Base-by-base conservation (phyloP, 495 filamentous ascomycete species). In the Aspergillus hancockii region DNA sequence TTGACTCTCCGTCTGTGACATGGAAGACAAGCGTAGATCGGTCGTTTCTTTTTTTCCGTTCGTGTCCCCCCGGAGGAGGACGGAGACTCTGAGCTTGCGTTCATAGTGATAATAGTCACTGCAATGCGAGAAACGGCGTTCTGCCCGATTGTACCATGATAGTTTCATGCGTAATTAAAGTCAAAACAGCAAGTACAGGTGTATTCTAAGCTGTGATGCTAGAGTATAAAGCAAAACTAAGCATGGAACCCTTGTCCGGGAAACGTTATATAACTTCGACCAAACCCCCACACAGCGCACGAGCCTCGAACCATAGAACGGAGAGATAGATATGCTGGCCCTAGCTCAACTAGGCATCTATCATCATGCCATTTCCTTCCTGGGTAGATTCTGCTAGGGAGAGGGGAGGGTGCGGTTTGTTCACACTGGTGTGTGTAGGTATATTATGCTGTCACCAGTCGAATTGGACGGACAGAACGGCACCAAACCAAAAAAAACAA, bases 1-100 rank as follows among this genome's bases (percentile, higher is more conserved):
- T 47, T 47, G 43, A 47, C 43, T 47, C 43, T 47, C 8, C 43
- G 43, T n/a, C 23, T 47, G 16, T 47, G 43, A 47, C 43, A 47
- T 16, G 43, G 43, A 22, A 47, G 43, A 47, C 43, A 47, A 12
- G 43, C 43, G 10, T 47, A 47, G 43, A 47, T 47, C 5, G 43
- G 43, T 14, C 43, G 43, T 13, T 23, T 47, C 43, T 47, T 47
- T n/a, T 47, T 47, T 14, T 47, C 43, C 43, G 19, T 22, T 23
- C 43, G 43, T 13, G 43, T 1, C 3, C 13, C 43, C 18, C 43
- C 21, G 3, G 43, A 22, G 16, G 19, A 21, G 21, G 43, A 47
- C 7, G 43, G 43, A 14, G 43, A 47, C 4, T 47, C 43, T 21
- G 43, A 22, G 23, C 43, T 47, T 22, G 18, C 12, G 43, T 47